Conservation (phyloP, 1,284 basidiomycete species). For the Ustanciosporium gigantosporum region DNA sequence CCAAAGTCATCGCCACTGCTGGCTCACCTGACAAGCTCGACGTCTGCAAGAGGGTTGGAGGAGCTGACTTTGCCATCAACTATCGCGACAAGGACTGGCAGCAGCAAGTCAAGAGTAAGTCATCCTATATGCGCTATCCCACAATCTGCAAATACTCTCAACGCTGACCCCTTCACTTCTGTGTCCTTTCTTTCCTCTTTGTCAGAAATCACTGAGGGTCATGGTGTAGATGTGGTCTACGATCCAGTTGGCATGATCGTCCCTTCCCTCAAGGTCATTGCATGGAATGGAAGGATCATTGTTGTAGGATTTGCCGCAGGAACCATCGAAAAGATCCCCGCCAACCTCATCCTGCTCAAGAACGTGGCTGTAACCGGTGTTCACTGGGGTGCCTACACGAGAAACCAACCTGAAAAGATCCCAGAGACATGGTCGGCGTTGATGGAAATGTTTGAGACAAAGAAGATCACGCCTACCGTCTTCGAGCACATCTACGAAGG, state of each 20-base stretch:
- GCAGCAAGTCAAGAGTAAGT: constrained; percentile 47
- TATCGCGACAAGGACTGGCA: constrained; percentile 56
- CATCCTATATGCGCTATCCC: not conserved
- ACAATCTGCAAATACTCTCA: not conserved
- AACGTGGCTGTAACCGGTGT: constrained; percentile 67
- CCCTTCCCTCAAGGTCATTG: constrained; percentile 65
- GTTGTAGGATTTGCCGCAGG: constrained; percentile 72
- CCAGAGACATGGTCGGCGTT: constrained; percentile 75
- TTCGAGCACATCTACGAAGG: constrained; percentile 76
- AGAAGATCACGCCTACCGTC: constrained; percentile 72
- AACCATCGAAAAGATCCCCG: constrained; percentile 54
- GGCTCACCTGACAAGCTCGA: constrained; percentile 48
- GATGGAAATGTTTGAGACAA: constrained; percentile 72
- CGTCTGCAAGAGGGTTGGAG: constrained; percentile 46
- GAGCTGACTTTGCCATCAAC: constrained; percentile 53
- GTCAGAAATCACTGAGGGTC: constrained; percentile 43
- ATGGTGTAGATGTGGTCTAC: constrained; percentile 66
- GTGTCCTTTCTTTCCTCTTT: not conserved
- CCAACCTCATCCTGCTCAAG: constrained; percentile 87
- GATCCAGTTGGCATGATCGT: constrained; percentile 55
- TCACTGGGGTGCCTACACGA: constrained; percentile 46
- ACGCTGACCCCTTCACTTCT: no score
- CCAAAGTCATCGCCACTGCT: constrained; percentile 53
- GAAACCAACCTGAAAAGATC: constrained; percentile 71
- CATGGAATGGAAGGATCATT: constrained; percentile 87